Evolutionary conservation across 345 rosid species (phyloP).

Genomic region (Ceriops zippeliana): DNA sequence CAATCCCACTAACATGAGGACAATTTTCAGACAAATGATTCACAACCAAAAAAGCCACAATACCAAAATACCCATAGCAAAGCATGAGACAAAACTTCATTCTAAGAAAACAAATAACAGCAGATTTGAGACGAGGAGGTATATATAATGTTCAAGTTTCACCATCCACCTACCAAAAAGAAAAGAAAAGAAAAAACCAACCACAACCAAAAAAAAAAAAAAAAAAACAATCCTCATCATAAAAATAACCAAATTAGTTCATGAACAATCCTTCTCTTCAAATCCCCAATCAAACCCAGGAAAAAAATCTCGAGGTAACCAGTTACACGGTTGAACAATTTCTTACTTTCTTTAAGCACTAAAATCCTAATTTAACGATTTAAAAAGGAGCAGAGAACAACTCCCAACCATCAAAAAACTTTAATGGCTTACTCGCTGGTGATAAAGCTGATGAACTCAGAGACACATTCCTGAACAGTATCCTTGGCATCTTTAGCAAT

Average conservation of each 20-base stretch:
- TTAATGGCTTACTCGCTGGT: slow-evolving; percentile 52
- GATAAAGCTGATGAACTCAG: slow-evolving; percentile 66
- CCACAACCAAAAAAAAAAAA: too few relatives aligned
- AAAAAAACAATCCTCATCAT: too few relatives aligned
- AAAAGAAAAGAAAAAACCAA: not conserved
- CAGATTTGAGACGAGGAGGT: not conserved
- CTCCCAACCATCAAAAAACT: not conserved
- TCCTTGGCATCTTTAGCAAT: slow-evolving; percentile 67
- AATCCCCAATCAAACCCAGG: too few relatives aligned
- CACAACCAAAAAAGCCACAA: not conserved
- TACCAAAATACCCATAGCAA: not conserved
- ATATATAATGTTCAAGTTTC: too few relatives aligned
- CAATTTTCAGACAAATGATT: not conserved
- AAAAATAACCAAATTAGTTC: too few relatives aligned
- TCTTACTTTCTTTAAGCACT: too few relatives aligned
- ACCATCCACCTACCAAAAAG: not conserved
- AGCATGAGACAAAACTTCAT: not conserved
- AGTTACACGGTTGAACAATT: not conserved
- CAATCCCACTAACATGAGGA: not conserved
- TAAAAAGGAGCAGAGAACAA: not conserved
- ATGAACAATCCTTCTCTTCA: too few relatives aligned
- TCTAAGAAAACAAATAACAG: not conserved
- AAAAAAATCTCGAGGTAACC: too few relatives aligned
- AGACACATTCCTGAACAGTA: slow-evolving; percentile 67
- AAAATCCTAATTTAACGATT: too few relatives aligned